Evolutionary conservation across 1,284 basidiomycete genomes (phyloP).

Genomic region (Trichosporon ovoides): DNA sequence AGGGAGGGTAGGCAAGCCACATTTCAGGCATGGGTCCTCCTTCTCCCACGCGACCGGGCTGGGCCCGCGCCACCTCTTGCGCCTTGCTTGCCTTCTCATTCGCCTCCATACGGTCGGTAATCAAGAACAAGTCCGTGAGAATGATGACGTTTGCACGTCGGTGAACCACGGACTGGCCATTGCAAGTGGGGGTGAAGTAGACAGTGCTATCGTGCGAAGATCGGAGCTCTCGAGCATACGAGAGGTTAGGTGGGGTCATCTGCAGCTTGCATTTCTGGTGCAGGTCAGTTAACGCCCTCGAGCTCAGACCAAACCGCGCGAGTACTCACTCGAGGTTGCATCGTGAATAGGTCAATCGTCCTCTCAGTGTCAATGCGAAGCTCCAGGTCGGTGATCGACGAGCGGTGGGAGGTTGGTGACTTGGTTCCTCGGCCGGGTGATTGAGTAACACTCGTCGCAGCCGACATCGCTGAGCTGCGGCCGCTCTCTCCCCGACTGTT

Average conservation of each 20-base stretch:
- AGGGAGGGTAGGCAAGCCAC: constrained; percentile 90
- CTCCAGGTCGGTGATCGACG: constrained; percentile 70
- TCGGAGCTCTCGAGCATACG: constrained; percentile 72
- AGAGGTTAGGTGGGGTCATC: constrained; percentile 73
- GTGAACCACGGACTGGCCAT: constrained; percentile 67
- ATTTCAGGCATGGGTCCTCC: constrained; percentile 66
- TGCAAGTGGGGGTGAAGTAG: constrained; percentile 70
- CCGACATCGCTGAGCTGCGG: constrained; percentile 37
- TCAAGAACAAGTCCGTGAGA: constrained; percentile 83
- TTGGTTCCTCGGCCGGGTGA: constrained; percentile 33
- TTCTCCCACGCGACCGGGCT: constrained; percentile 45
- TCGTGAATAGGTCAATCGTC: constrained; percentile 90
- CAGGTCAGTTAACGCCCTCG: constrained; percentile 9
- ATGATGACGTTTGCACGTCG: constrained; percentile 78
- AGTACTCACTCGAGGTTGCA: constrained; percentile 76
- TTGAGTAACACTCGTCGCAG: constrained; percentile 34
- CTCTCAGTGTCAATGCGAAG: constrained; percentile 68
- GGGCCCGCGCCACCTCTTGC: constrained; percentile 38
- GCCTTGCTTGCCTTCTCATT: constrained; percentile 55
- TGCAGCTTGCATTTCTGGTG: constrained; percentile 80
- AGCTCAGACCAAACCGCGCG: background rate
- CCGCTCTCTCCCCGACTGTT: constrained; percentile 40
- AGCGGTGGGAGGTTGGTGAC: constrained; percentile 12
- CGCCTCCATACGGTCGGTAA: constrained; percentile 73
- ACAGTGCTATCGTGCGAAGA: constrained; percentile 69